Base-by-base conservation (phyloP, 192 early-diverging fungal genomes). In the Mortierella claussenii region DNA sequence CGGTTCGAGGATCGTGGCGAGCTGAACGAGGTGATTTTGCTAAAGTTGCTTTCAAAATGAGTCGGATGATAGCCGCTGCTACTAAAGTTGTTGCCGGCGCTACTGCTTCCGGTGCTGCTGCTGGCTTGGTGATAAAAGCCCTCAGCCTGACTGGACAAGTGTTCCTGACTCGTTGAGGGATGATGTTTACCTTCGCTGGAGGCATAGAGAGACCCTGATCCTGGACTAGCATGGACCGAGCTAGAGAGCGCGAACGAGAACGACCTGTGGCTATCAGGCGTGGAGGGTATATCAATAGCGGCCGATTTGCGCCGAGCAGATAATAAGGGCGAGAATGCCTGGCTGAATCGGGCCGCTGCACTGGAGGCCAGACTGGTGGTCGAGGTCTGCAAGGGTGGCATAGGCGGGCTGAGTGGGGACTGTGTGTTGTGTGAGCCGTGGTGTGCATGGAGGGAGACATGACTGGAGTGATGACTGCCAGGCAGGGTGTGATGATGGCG, bases 1-100 rank as follows among this genome's bases (percentile, higher is more conserved):
- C 73, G 63, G n/a, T 60, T 55, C 20, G 73, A 51, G 26, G 59
- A 55, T 43, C 73, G 57, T n/a, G 73, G 59, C 18, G 71, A 58
- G 27, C 71, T 75, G 33, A 75, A 75, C 18, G 71, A 75, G 23
- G 62, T 37, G 23, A 75, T 75, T 34, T 75, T 75, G 45, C 53
- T 66, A 26, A 76, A 62, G 53, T 62, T 67, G 30, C 37, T 62
- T 21, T 65, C 47, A 76, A 67, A 59, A 0, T 54, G 49, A n/a
- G 47, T 36, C 42, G 47, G 8, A 23, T 21, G 32, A 40, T 10
- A 40, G 13, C 37, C 13, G 37, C 37, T 40, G 37, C 8, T 40
- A 13, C 37, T 40, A n/a, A n/a, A n/a, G 37, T 40, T 40, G 13
- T 40, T 40, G 37, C 37, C 37, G 52, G 32, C 18, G 33, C 13